Base-by-base conservation (phyloP, 2,329 filamentous ascomycete species). In the Tolypocladium tropicale region DNA sequence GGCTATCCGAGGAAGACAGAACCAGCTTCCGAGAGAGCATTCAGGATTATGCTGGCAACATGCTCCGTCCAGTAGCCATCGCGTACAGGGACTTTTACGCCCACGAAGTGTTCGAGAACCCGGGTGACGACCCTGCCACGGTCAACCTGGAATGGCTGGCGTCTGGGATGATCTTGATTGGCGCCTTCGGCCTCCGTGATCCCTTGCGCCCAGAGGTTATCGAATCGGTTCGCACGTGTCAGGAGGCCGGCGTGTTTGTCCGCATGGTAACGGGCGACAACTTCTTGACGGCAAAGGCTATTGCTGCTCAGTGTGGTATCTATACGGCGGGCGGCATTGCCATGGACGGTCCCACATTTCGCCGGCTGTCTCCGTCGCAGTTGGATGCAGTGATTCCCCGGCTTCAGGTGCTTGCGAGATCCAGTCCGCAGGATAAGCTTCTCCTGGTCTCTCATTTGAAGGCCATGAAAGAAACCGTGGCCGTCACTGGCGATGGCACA, bases 61-160 rank as follows among this genome's bases (percentile, higher is more conserved):
- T 86, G 56, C 78, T 93, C 14, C 83, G 89, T 52, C 90, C 88
- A 0, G 90, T 93, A 55, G 88, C 82, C 21, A 77, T 92, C 60
- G 78, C 88, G 5, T 91, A 89, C 69, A 80, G 82, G 50, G 89
- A 94, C 60, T 90, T 88, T 57, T 78, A 84, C 32, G 76, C 74
- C 57, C 88, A 85, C 79, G 88, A 89, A 30, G 78, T 77, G 25
- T 79, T 86, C 54, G 86, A 82, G 11, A 66, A 78, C 34, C 63
- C 65, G 5, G 64, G 65, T 6, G 68, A 72, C 34, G 68, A 71
- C 9, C 67, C 67, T 1, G 67, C 68, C 5, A 58, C 63, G n/a
- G 61, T 70, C 21, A 70, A 72, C 36, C 57, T 73, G 16, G 69
- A 72, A 58, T 72, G 70, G 68, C 55, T 74, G 32, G 69, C 53